Evolutionary conservation across 805 yeast genomes (phyloP).

Genomic region (Kodamaea fukazawae): DNA sequence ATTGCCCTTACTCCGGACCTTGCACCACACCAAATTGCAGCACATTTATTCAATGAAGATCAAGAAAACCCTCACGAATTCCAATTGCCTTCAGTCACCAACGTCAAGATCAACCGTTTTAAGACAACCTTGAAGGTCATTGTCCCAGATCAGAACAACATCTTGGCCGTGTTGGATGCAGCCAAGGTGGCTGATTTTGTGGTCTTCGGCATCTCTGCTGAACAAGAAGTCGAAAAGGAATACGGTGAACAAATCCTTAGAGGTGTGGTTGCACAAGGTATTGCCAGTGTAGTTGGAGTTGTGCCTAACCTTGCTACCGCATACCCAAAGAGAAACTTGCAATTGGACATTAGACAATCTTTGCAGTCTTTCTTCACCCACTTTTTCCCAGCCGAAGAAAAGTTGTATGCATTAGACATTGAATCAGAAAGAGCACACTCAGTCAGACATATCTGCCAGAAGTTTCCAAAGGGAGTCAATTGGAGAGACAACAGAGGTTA

Average conservation of each 20-base stretch:
- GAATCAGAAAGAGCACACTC: slow-evolving; percentile 70
- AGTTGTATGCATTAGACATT: slow-evolving; percentile 66
- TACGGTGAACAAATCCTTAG: slow-evolving; percentile 89
- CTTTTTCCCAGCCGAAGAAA: slow-evolving; percentile 66
- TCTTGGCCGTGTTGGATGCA: slow-evolving; percentile 74
- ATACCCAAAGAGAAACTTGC: slow-evolving; percentile 73
- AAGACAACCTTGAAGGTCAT: slow-evolving; percentile 73
- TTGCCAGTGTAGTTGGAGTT: slow-evolving; percentile 76
- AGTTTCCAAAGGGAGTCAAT: slow-evolving; percentile 74
- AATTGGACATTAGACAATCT: slow-evolving; percentile 54
- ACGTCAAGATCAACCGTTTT: slow-evolving; percentile 59
- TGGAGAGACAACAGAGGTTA: slow-evolving; percentile 97
- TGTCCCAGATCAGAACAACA: slow-evolving; percentile 64
- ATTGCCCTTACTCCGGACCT: slow-evolving; percentile 77
- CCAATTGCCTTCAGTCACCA: slow-evolving; percentile 48
- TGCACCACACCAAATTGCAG: slow-evolving; percentile 52
- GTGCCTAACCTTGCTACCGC: slow-evolving; percentile 68
- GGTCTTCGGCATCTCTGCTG: slow-evolving; percentile 84
- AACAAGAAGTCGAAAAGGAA: slow-evolving; percentile 71
- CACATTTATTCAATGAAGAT: slow-evolving; percentile 43
- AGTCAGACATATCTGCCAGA: slow-evolving; percentile 76
- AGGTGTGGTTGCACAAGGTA: slow-evolving; percentile 89
- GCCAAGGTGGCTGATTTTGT: slow-evolving; percentile 89
- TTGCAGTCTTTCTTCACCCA: slow-evolving; percentile 40
- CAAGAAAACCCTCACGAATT: slow-evolving; percentile 19